Evolutionary conservation across 2,329 filamentous ascomycete genomes (phyloP), one percentile per base, ranked within the genome.

Genomic region (Penicillium sclerotiorum): DNA sequence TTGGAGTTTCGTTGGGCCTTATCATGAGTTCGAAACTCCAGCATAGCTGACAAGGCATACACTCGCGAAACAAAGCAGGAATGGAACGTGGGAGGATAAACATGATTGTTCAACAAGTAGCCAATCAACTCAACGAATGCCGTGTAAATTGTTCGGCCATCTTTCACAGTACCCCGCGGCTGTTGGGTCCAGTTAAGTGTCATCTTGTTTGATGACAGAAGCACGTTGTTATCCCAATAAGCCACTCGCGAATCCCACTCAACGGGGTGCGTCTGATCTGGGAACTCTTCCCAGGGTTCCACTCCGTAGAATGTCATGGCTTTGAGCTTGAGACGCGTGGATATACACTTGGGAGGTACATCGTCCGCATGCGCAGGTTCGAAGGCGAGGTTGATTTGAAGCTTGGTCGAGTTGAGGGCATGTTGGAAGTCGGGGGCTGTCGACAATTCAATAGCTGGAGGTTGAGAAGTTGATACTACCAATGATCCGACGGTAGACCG

Each of bases 41-140:
- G 13, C 4, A 6, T 45, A 2, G 47, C 21, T n/a, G 44, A 55
- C 9, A 60, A 1, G 1, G 54, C 32, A 38, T 59, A 61, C 8
- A 32, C 43, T 8, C 56, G 49, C 8, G 56, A 58, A 8, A 57
- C 36, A 5, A 59, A 55, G 36, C 56, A 62, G 2, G 53, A 59
- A 28, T 55, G 45, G 12, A 55, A 59, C 8, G 46, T 58, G 4
- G 50, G 46, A 3, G 53, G 44, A 21, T 52, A 53, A 6, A 8
- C 17, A 7, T 30, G 33, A 25, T 32, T 9, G 3, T 17, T 15
- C 2, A 51, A 44, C 7, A 59, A 22, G 32, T 9, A 17, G 12
- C 33, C 15, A 36, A 36, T 36, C n/a, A 38, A 12, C 17, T 39
- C 37, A 20, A 53, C 17, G 3, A 27, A 36, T 9, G 33, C 33